These are phyloP conservation scores for Thalassiosira livingstoniorum DNA, from an alignment of 352 stramenopile genomes.

Conservation along the genomic window DNA sequence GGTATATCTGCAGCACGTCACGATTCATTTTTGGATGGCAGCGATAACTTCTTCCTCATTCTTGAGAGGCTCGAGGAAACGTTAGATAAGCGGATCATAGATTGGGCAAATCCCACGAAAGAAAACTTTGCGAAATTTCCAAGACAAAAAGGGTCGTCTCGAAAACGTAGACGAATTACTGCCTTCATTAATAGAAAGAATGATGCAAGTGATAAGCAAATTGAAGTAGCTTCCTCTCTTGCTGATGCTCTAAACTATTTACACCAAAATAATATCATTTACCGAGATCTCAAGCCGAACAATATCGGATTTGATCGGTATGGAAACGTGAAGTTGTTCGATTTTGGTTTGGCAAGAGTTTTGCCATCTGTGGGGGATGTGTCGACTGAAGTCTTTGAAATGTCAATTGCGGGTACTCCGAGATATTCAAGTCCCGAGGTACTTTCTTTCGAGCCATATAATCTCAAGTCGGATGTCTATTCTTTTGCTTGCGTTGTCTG, in stretches of 20 bases:
- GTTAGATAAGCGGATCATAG: slow-evolving; percentile 60
- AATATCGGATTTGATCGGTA: slow-evolving; percentile 48
- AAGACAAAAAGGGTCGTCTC: neutral
- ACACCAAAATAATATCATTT: slow-evolving; percentile 66
- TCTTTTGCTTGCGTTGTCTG: slow-evolving; percentile 36
- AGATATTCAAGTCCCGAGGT: slow-evolving; percentile 54
- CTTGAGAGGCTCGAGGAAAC: slow-evolving; percentile 73
- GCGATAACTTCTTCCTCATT: slow-evolving; percentile 65
- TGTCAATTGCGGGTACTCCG: slow-evolving; percentile 47
- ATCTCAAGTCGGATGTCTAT: slow-evolving; percentile 46
- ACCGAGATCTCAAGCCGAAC: slow-evolving; percentile 70
- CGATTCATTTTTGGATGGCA: slow-evolving; percentile 8
- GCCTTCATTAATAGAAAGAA: neutral
- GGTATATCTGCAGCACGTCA: slow-evolving; percentile 37
- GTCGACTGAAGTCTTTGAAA: slow-evolving; percentile 39
- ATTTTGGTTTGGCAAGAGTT: slow-evolving; percentile 46
- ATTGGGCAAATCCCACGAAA: slow-evolving; percentile 40
- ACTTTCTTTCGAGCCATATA: slow-evolving; percentile 28
- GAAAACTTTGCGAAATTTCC: slow-evolving; percentile 1
- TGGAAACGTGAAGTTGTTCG: slow-evolving; percentile 55
- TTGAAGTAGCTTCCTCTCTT: slow-evolving; percentile 53
- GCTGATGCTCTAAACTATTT: slow-evolving; percentile 67
- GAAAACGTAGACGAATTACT: neutral
- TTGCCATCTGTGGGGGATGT: slow-evolving; percentile 29
- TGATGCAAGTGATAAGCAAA: neutral